A percentile compares a stretch with the other conserved stretches of the same genome.
phyloP scores from a whole-genome alignment of 345 rosid genomes.

The Crucihimalaya himalaica region DNA sequence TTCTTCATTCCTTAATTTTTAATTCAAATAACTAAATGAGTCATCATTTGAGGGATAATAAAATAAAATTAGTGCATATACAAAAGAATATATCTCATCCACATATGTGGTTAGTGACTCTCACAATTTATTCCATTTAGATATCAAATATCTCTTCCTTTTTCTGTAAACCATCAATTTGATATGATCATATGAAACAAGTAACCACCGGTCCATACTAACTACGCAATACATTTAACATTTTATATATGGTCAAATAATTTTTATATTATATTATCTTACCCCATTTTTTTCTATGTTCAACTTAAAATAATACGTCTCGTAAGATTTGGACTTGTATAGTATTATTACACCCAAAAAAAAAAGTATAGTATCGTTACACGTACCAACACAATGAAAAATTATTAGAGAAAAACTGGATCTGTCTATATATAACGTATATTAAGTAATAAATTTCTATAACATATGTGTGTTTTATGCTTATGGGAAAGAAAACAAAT shows the following conservation, averaged over 20 bases:
- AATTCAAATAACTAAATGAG: conserved; percentile 30
- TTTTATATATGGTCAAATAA: not conserved
- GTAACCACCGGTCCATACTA: conserved; percentile 16
- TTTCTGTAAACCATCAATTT: conserved; percentile 30
- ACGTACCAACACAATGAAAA: not conserved
- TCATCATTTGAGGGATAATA: not conserved
- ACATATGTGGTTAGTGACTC: conserved; percentile 25
- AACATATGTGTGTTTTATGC: not conserved
- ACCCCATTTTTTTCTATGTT: not conserved
- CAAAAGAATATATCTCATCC: conserved; percentile 30
- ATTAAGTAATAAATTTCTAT: not conserved
- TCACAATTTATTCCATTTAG: conserved; percentile 28
- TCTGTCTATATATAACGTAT: not conserved
- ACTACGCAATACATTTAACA: not conserved
- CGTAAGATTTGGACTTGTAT: not conserved
- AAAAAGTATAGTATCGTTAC: too few relatives aligned
- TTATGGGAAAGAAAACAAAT: not conserved
- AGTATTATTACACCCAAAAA: too few relatives aligned
- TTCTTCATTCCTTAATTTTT: conserved; percentile 24
- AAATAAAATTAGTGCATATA: not conserved
- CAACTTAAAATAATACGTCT: not conserved
- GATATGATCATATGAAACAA: conserved; percentile 30
- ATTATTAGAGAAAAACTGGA: not conserved
- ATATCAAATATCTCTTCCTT: conserved; percentile 20
- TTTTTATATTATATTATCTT: not conserved